Percentiles rank a stretch among this genome's conserved stretches.
These are phyloP conservation scores for Penicillium sp. DNA, from an alignment of 2,329 filamentous ascomycete species.

Conservation along the genomic window DNA sequence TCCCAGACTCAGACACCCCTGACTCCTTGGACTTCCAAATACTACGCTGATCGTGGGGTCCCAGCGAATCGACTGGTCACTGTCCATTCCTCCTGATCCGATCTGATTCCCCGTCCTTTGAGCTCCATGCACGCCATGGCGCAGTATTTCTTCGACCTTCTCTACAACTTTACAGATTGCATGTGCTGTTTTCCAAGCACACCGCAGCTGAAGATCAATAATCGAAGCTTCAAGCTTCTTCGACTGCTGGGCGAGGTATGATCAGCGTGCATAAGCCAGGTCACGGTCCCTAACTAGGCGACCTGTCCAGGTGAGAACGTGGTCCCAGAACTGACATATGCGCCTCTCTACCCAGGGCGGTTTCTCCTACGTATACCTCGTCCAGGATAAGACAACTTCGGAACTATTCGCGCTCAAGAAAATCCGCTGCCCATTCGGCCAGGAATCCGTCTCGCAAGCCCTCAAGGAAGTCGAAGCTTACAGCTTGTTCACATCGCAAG, in stretches of 20 bases:
- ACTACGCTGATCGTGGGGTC: background rate
- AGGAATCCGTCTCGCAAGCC: slow-evolving; percentile 91
- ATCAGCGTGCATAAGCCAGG: background rate
- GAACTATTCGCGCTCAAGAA: slow-evolving; percentile 95
- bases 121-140: slow-evolving; percentile 58
- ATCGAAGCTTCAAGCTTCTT: slow-evolving; percentile 91
- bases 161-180: slow-evolving; percentile 92
- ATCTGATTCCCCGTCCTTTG: background rate
- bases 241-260: slow-evolving; percentile 86
- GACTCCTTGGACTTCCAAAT: background rate
- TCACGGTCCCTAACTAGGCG: background rate
- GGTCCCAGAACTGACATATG: slow-evolving; percentile 12
- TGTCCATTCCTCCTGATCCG: background rate
- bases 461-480: slow-evolving; percentile 98
- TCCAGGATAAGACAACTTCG: slow-evolving; percentile 82
- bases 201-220: slow-evolving; percentile 93
- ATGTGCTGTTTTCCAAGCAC: slow-evolving; percentile 95
- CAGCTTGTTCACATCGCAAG: slow-evolving; percentile 78
- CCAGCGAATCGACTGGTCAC: background rate
- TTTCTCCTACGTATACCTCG: slow-evolving; percentile 98
- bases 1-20: background rate
- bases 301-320: slow-evolving; percentile 6
- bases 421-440: slow-evolving; percentile 96
- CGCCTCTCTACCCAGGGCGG: slow-evolving; percentile 64
- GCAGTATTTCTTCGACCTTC: slow-evolving; percentile 80